Percentiles rank a stretch among this genome's conserved stretches.
phyloP scores from a whole-genome alignment of 768 basidiomycete species.

The Pholiota microspora region DNA sequence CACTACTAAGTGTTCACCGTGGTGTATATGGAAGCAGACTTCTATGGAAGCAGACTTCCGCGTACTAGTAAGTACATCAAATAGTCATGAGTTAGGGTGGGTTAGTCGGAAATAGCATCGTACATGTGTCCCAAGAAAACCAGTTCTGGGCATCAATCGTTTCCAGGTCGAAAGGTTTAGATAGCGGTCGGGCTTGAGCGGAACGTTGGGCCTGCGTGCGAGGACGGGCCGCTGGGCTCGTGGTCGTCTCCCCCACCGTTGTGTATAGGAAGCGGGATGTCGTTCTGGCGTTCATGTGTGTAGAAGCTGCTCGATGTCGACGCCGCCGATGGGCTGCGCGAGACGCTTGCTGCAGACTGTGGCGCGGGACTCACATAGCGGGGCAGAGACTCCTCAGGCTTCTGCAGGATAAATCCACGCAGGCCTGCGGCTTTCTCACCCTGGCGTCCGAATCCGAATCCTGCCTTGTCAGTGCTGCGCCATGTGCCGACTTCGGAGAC shows the following conservation, averaged over 20 bases:
- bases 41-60: too few relatives aligned
- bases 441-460: constrained; percentile 78
- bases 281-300: constrained; percentile 19
- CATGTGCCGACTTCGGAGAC: constrained; percentile 26
- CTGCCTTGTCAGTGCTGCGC: constrained; percentile 37
- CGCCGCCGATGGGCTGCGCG: constrained; percentile 27
- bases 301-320: constrained; percentile 36
- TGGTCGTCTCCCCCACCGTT: constrained; percentile 9
- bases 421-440: constrained; percentile 76
- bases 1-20: background rate
- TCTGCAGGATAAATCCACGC: constrained; percentile 44
- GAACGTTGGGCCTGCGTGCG: constrained; percentile 23
- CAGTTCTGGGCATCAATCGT: constrained; percentile 7
- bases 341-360: constrained; percentile 20
- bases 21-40: background rate
- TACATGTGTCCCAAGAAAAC: constrained; percentile 2
- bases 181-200: constrained; percentile 12
- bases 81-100: background rate
- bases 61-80: too few relatives aligned
- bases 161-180: background rate
- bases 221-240: background rate
- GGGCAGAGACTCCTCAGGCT: constrained; percentile 29
- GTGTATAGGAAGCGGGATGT: constrained; percentile 9
- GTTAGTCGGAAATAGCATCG: background rate
- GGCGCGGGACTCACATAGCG: constrained; percentile 40